These are phyloP conservation scores for Penicillium sp. DNA, from an alignment of 2,329 filamentous ascomycete species.

Conservation along the genomic window DNA sequence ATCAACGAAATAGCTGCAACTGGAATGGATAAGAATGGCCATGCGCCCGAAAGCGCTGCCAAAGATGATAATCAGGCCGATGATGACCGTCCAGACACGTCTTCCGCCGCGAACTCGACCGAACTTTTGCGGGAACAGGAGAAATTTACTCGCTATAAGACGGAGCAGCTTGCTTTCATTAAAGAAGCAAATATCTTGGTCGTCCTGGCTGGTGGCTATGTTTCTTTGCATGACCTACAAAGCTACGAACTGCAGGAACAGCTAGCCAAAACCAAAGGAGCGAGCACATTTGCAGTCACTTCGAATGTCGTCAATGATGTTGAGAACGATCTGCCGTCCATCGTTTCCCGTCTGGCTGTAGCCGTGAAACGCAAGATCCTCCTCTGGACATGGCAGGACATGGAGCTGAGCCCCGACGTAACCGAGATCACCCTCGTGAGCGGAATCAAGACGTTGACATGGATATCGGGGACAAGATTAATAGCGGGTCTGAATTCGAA, in stretches of 20 bases:
- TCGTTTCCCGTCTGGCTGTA: slow-evolving; percentile 86
- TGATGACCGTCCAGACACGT: slow-evolving; percentile 5
- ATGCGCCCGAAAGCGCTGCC: slow-evolving; percentile 16
- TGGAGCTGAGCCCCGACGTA: slow-evolving; percentile 71
- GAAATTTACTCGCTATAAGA: slow-evolving; percentile 82
- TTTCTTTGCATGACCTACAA: slow-evolving; percentile 85
- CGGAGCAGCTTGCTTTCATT: slow-evolving; percentile 92
- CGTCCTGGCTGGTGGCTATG: slow-evolving; percentile 82
- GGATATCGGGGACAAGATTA: slow-evolving; percentile 81
- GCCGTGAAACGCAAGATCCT: slow-evolving; percentile 87
- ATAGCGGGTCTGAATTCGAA: slow-evolving; percentile 88
- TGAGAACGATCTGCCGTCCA: slow-evolving; percentile 81
- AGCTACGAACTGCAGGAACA: slow-evolving; percentile 78
- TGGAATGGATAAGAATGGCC: slow-evolving; percentile 28
- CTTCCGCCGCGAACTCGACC: slow-evolving; percentile 54
- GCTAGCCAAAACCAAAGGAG: slow-evolving; percentile 78
- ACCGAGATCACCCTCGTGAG: slow-evolving; percentile 76
- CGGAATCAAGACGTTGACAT: slow-evolving; percentile 81
- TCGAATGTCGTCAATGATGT: slow-evolving; percentile 92
- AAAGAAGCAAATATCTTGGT: slow-evolving; percentile 92
- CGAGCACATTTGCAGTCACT: slow-evolving; percentile 84
- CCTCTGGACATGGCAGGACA: slow-evolving; percentile 94
- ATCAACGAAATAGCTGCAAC: slow-evolving; percentile 63
- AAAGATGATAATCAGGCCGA: slow-evolving; percentile 12
- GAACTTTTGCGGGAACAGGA: slow-evolving; percentile 89